phyloP scores from a whole-genome alignment of 176 grass and related monocot genomes.

The bread wheat (Triticum aestivum) region DNA sequence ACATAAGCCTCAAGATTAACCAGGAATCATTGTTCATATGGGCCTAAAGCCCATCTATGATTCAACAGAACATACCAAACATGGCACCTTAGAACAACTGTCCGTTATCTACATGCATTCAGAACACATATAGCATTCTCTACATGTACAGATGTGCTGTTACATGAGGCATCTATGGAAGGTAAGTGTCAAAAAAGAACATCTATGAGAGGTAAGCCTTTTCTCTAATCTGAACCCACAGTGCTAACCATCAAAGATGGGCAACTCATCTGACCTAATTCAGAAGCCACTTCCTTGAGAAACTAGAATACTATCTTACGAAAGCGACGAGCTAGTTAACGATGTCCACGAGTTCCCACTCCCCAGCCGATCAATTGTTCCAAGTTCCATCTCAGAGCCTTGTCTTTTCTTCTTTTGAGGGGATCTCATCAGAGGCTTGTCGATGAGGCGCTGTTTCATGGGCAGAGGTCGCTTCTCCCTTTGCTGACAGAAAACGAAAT shows the following conservation, averaged over 20 bases:
- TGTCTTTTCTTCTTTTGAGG: not conserved
- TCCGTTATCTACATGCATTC: too few relatives aligned
- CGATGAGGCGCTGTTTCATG: constrained; percentile 5
- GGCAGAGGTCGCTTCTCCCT: not conserved
- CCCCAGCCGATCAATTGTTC: constrained; percentile 18
- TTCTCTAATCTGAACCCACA: too few relatives aligned
- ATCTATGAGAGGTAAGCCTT: too few relatives aligned
- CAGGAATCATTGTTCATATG: too few relatives aligned
- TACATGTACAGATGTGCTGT: too few relatives aligned
- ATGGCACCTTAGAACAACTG: too few relatives aligned
- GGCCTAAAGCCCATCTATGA: too few relatives aligned
- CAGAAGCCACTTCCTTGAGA: not conserved
- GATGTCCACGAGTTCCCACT: constrained; percentile 24
- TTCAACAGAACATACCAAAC: too few relatives aligned
- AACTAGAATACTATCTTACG: not conserved
- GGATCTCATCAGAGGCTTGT: not conserved
- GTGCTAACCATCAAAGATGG: not conserved
- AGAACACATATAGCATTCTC: too few relatives aligned
- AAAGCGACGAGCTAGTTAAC: not conserved
- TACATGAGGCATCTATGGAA: too few relatives aligned
- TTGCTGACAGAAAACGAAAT: not conserved
- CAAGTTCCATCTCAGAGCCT: not conserved
- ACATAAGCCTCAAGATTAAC: too few relatives aligned
- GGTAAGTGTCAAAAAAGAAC: too few relatives aligned
- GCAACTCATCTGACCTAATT: constrained; percentile 1